phyloP scores from a whole-genome alignment of 352 stramenopile species.

The Aphanomyces astaci region DNA sequence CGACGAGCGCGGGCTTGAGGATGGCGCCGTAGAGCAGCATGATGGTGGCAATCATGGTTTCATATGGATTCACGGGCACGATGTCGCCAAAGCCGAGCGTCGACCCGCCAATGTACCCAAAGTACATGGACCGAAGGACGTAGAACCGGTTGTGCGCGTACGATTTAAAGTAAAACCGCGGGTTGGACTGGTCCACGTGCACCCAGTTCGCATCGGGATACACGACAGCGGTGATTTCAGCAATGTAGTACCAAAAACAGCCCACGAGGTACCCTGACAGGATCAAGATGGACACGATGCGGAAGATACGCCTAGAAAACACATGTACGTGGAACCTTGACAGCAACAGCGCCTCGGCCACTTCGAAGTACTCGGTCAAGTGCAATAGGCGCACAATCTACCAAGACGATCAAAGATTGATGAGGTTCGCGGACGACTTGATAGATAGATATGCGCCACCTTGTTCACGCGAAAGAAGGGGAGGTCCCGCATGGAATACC shows the following conservation, averaged over 20 bases:
- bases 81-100: constrained; percentile 25
- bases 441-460: not conserved
- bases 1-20: constrained; percentile 24
- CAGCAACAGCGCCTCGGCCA: constrained; percentile 19
- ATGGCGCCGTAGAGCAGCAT: constrained; percentile 24
- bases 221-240: not conserved
- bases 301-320: constrained; percentile 20
- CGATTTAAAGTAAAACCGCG: constrained; percentile 9
- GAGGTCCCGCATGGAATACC: not conserved
- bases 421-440: not conserved
- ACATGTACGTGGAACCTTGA: constrained; percentile 22
- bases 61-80: constrained; percentile 23
- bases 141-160: constrained; percentile 23
- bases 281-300: constrained; percentile 16
- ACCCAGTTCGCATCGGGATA: constrained; percentile 12
- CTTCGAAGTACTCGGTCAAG: constrained; percentile 21
- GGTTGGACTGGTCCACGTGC: constrained; percentile 4
- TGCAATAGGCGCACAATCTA: constrained; percentile 19
- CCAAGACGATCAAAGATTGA: not conserved
- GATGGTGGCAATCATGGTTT: constrained; percentile 18
- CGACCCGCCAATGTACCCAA: constrained; percentile 24
- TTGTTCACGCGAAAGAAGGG: constrained; percentile 22
- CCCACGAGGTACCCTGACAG: constrained; percentile 22
- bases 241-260: constrained; percentile 23
- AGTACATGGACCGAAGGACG: constrained; percentile 25